Base-by-base conservation (phyloP, 805 yeast genomes). In the Candida ficus region DNA sequence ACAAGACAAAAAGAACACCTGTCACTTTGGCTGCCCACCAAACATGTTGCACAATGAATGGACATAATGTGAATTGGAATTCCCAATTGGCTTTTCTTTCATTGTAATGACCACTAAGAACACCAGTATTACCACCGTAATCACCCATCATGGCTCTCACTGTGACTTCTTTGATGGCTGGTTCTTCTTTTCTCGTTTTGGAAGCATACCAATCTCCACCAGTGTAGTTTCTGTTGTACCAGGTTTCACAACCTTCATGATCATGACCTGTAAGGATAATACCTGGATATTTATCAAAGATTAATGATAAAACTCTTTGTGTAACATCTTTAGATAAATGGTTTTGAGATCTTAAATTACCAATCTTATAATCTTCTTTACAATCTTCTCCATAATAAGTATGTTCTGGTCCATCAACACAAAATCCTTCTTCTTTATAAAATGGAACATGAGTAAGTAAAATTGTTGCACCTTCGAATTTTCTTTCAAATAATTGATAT, bases 71-170 rank as follows among this genome's bases (percentile, higher is more conserved):
- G 63, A 78, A 91, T 21, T 71, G 64, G 66, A 85, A 90, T 14
- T 71, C 72, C 91, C 95, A 83, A 16, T 55, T 52, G 2, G 61
- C 52, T 0, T 60, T 46, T 1, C 43, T 46, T 12, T 62, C 48
- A 52, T 77, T 68, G 58, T 75, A 83, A 38, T 70, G 76, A 2
- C 95, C 97, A 1, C 89, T 81, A 48, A 93, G 63, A 11, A 93
- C 63, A 0, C 98, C 99, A 2, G 89, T 75, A 52, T 83, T 85
- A 3, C 99, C 99, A 43, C 81, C 84, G 53, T 70, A 93, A 56
- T 93, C 96, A 14, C 99, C 99, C 98, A 93, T 93, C 79, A 91
- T 84, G 14, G 96, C 78, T 42, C 90, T 69, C 18, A 93, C 96
- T 0, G 95, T 91, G 42, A 85, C 67, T 61, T 91, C 98, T 42